Evolutionary conservation across 176 grass and related monocot genomes (phyloP).

Genomic region (Coix lacrymajobi): DNA sequence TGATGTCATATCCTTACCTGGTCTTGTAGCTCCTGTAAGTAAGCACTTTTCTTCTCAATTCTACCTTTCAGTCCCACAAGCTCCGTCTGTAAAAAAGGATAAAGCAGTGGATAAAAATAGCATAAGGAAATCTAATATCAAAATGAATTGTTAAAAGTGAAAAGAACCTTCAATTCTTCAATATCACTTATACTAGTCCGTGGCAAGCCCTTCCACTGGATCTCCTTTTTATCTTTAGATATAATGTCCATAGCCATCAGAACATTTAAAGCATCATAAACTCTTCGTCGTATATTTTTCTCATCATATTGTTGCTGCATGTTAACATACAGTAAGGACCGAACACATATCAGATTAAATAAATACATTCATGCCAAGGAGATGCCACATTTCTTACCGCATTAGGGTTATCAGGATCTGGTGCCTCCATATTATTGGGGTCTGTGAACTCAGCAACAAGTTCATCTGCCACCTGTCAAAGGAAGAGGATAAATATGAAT

Average conservation of each 20-base stretch:
- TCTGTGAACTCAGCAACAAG: conserved; percentile 83
- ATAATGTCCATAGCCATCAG: conserved; percentile 99
- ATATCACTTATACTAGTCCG: conserved; percentile 85
- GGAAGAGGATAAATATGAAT: not conserved
- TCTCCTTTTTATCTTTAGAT: conserved; percentile 99
- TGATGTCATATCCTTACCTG: conserved; percentile 57
- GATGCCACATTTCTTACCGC: conserved; percentile 27
- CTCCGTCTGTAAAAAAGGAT: conserved; percentile 47
- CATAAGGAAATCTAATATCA: not conserved
- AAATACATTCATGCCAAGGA: conserved; percentile 1
- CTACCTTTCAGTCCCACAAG: conserved; percentile 61
- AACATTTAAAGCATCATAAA: conserved; percentile 96
- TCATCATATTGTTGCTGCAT: conserved; percentile 98
- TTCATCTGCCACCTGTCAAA: conserved; percentile 85
- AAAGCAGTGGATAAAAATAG: conserved; percentile 8
- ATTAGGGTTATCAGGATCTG: conserved; percentile 63
- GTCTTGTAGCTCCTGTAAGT: conserved; percentile 93
- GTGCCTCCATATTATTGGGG: conserved; percentile 51
- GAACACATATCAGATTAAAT: conserved; percentile 4
- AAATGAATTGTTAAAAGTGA: not conserved
- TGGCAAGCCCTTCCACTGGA: conserved; percentile 99
- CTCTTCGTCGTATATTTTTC: conserved; percentile 97
- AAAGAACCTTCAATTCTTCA: conserved; percentile 82
- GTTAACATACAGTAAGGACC: conserved; percentile 32
- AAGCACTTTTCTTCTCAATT: conserved; percentile 89